A percentile compares a stretch with the other conserved stretches of the same genome.
These are phyloP conservation scores for Microdochium trichocladiopsis DNA, from an alignment of 2,329 filamentous ascomycete genomes.

Conservation along the genomic window DNA sequence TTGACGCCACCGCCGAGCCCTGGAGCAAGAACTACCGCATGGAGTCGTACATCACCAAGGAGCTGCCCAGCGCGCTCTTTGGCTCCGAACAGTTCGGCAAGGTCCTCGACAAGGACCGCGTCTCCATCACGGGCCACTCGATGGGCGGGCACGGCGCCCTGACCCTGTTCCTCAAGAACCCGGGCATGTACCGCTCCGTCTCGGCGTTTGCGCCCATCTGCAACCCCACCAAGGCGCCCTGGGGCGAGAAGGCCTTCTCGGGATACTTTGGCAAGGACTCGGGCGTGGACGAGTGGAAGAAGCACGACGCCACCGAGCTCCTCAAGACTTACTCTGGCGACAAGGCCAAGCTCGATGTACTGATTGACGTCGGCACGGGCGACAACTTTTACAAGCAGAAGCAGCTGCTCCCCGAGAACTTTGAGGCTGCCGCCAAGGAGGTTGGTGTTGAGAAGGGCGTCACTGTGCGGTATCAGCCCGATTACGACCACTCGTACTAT, in stretches of 20 bases:
- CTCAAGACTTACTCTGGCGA: constrained; percentile 62
- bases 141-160: constrained; percentile 97
- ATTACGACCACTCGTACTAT: constrained; percentile 96
- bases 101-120: constrained; percentile 59
- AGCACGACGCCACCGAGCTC: constrained; percentile 88
- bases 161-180: constrained; percentile 86
- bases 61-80: constrained; percentile 77
- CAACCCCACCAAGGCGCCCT: constrained; percentile 80
- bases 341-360: constrained; percentile 57
- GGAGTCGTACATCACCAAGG: constrained; percentile 85
- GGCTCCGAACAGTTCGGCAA: constrained; percentile 53
- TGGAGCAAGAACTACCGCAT: constrained; percentile 81
- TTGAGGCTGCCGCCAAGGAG: constrained; percentile 71
- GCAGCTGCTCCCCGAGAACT: constrained; percentile 90
- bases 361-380: constrained; percentile 89
- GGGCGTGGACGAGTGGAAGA: constrained; percentile 70
- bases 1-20: constrained; percentile 73
- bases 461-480: constrained; percentile 75
- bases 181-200: constrained; percentile 80
- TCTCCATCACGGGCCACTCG: constrained; percentile 87
- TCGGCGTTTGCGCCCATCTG: constrained; percentile 86
- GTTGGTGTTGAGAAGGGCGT: constrained; percentile 62
- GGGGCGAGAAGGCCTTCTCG: constrained; percentile 91
- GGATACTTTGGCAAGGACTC: constrained; percentile 74
- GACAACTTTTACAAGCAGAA: constrained; percentile 96